Evolutionary conservation across 345 rosid genomes (phyloP).

Genomic region (Gossypium herbaceum): DNA sequence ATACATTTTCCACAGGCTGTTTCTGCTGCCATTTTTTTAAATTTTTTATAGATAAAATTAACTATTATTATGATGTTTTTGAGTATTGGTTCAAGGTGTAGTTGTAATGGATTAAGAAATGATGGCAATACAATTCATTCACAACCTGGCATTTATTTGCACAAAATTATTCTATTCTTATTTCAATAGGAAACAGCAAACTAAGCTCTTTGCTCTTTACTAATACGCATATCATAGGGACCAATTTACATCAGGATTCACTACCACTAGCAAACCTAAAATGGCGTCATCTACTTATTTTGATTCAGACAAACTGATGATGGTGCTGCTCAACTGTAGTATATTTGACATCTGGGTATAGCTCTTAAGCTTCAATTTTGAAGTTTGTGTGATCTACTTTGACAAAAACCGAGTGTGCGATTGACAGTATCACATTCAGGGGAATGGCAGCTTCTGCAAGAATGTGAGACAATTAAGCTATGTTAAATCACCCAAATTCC

Average conservation of each 20-base stretch:
- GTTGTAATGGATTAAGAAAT: neutral
- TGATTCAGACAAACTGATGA: conserved; percentile 7
- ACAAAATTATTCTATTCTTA: neutral
- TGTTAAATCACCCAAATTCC: neutral
- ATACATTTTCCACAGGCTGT: neutral
- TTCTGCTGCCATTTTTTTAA: neutral
- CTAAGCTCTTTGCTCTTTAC: neutral
- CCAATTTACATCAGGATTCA: too few species aligned
- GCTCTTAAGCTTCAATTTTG: conserved; percentile 47
- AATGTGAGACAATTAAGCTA: too few species aligned
- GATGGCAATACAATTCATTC: neutral
- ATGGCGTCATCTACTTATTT: neutral
- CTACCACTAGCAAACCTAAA: neutral
- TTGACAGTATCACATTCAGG: conserved; percentile 25
- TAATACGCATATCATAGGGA: too few species aligned
- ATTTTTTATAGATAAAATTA: too few species aligned
- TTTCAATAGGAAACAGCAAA: neutral
- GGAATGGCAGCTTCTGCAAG: conserved; percentile 4
- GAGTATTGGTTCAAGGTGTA: neutral
- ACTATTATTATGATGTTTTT: neutral
- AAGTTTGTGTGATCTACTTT: conserved; percentile 40
- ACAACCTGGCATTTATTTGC: neutral
- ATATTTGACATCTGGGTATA: conserved; percentile 54
- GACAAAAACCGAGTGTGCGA: conserved; percentile 32
- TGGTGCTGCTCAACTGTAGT: conserved; percentile 45